Conservation (phyloP, 2,329 filamentous ascomycete species). For the Fusarium sp. region DNA sequence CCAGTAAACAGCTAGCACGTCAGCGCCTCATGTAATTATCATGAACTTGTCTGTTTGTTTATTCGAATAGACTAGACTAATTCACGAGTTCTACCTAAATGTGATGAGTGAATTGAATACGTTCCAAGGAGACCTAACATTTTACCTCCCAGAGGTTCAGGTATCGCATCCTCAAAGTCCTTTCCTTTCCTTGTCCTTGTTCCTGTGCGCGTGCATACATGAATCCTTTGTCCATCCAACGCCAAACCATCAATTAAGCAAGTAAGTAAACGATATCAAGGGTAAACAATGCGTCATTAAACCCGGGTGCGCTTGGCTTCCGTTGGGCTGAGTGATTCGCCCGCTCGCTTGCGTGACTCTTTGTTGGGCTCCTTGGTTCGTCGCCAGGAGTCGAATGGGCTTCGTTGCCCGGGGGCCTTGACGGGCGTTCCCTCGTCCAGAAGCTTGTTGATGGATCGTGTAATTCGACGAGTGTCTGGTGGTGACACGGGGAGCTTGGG, state of each 20-base stretch:
- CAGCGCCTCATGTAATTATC: conserved; percentile 34
- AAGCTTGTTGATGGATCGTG: conserved; percentile 67
- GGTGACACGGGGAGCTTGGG: conserved; percentile 71
- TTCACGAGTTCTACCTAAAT: conserved; percentile 40
- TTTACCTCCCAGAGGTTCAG: conserved; percentile 20
- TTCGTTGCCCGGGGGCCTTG: conserved; percentile 56
- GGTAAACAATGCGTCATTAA: conserved; percentile 35
- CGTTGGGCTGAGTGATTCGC: conserved; percentile 47
- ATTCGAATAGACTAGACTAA: conserved; percentile 22
- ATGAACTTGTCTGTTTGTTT: conserved; percentile 38
- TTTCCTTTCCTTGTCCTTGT: neutral
- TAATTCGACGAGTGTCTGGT: conserved; percentile 71
- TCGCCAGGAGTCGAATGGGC: conserved; percentile 76
- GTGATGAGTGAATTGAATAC: conserved; percentile 32
- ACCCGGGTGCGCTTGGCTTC: conserved; percentile 53
- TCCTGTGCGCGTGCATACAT: conserved; percentile 30
- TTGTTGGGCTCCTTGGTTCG: conserved; percentile 68
- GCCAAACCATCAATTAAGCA: conserved; percentile 39
- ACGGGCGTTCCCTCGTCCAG: conserved; percentile 56
- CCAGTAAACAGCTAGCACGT: conserved; percentile 30
- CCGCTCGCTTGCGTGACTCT: conserved; percentile 58
- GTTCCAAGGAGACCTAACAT: conserved; percentile 27
- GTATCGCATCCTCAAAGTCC: conserved; percentile 28
- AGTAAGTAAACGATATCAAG: conserved; percentile 30
- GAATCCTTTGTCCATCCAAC: conserved; percentile 37